phyloP scores from a whole-genome alignment of 2,329 filamentous ascomycete species.

The Colletotrichum sp. region DNA sequence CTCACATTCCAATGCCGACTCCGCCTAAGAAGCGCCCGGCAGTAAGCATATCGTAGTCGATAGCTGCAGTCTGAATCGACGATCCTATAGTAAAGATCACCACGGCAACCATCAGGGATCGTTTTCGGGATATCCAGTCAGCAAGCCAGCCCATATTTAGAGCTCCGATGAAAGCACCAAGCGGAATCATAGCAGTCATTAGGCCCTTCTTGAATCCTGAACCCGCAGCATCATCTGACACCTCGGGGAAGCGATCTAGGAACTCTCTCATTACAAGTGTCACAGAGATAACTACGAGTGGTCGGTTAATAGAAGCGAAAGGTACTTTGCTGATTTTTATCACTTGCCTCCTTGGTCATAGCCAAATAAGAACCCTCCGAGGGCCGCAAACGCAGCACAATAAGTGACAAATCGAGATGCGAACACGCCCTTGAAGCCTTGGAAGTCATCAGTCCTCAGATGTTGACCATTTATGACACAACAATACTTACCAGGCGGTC shows the following conservation, averaged over 20 bases:
- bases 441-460: neutral
- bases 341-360: neutral
- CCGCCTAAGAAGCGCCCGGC: neutral
- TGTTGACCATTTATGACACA: neutral
- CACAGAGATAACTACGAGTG: slow-evolving; percentile 34
- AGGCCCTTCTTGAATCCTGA: slow-evolving; percentile 21
- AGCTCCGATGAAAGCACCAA: slow-evolving; percentile 41
- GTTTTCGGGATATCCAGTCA: slow-evolving; percentile 47
- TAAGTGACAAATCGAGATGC: neutral
- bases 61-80: slow-evolving; percentile 36
- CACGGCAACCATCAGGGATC: slow-evolving; percentile 40
- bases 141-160: slow-evolving; percentile 36
- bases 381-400: neutral
- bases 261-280: slow-evolving; percentile 51
- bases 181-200: slow-evolving; percentile 46
- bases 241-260: slow-evolving; percentile 37
- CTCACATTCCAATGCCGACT: neutral
- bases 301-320: neutral
- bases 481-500: neutral
- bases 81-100: slow-evolving; percentile 46
- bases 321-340: neutral
- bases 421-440: neutral
- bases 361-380: neutral
- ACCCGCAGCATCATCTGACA: slow-evolving; percentile 1
- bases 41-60: slow-evolving; percentile 28